Percentiles rank a stretch among this genome's conserved stretches.
These are phyloP conservation scores for Skeletonema tropicum DNA, from an alignment of 108 stramenopile species.

Conservation along the genomic window DNA sequence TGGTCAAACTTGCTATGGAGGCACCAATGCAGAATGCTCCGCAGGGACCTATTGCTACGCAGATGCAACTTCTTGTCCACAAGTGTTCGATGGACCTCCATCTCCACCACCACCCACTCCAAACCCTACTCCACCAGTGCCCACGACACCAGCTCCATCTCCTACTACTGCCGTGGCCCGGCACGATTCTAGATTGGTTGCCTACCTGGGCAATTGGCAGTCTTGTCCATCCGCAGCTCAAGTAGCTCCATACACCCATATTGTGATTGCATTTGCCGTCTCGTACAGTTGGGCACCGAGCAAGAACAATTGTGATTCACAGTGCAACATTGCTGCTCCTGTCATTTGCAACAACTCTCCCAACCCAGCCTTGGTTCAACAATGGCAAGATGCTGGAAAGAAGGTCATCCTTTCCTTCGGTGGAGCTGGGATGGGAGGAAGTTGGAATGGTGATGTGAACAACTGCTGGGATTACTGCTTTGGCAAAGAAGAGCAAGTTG, in stretches of 20 bases:
- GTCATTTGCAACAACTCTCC: slow-evolving; percentile 51
- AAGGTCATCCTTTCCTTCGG: slow-evolving; percentile 73
- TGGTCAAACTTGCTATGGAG: not conserved
- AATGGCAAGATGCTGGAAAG: slow-evolving; percentile 57
- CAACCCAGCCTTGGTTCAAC: slow-evolving; percentile 38
- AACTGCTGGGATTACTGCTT: slow-evolving; percentile 70
- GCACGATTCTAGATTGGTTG: slow-evolving; percentile 58
- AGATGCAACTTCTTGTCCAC: not conserved
- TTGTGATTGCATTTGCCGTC: slow-evolving; percentile 65
- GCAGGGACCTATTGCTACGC: not conserved
- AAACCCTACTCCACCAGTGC: slow-evolving; percentile 11
- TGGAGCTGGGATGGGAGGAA: slow-evolving; percentile 70
- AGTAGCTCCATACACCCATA: slow-evolving; percentile 57
- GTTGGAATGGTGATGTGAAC: slow-evolving; percentile 49
- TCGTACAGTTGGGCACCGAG: slow-evolving; percentile 47
- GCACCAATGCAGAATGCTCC: not conserved
- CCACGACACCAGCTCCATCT: slow-evolving; percentile 18
- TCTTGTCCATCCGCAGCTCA: slow-evolving; percentile 56
- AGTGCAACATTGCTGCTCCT: slow-evolving; percentile 47
- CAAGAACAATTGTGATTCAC: slow-evolving; percentile 44
- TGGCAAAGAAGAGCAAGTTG: slow-evolving; percentile 52
- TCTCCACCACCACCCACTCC: not conserved
- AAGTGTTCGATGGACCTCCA: not conserved
- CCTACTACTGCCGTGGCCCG: slow-evolving; percentile 1
- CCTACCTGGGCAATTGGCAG: slow-evolving; percentile 70